Conservation (phyloP, 495 filamentous ascomycete genomes). For the Cenococcum geophilum region DNA sequence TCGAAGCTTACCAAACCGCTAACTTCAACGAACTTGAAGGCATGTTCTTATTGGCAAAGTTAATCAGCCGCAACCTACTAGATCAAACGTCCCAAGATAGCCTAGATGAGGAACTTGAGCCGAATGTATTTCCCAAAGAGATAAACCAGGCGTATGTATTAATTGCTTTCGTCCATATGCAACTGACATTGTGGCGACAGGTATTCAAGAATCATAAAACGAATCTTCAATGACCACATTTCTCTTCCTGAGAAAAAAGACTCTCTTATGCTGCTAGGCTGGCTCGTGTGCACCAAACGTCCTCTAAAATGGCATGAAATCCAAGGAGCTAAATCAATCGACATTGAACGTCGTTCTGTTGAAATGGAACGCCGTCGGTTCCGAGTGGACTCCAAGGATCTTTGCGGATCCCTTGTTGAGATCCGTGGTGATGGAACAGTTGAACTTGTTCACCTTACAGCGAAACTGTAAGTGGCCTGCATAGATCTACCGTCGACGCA, state of each 20-base stretch:
- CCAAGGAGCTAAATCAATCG: too few relatives aligned
- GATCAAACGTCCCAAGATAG: conserved; percentile 29
- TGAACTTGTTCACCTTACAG: conserved; percentile 14
- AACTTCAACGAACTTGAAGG: conserved; percentile 25
- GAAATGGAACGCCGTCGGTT: too few relatives aligned
- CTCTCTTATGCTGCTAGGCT: too few relatives aligned
- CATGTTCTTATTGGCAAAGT: conserved; percentile 45
- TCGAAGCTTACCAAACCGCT: too few relatives aligned
- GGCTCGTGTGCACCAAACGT: conserved; percentile 36
- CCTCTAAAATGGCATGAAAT: conserved; percentile 47
- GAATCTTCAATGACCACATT: too few relatives aligned
- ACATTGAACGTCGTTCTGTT: too few relatives aligned
- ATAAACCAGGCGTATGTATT: conserved; percentile 43
- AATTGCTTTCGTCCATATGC: too few relatives aligned
- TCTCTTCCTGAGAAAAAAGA: too few relatives aligned
- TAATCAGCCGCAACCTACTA: conserved; percentile 41
- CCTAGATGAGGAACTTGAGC: conserved; percentile 36
- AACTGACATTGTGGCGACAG: too few relatives aligned
- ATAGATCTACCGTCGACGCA: too few relatives aligned
- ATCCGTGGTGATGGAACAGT: not conserved
- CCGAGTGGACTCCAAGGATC: not conserved
- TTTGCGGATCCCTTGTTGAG: conserved; percentile 12
- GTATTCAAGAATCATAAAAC: too few relatives aligned
- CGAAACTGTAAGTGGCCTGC: conserved; percentile 15
- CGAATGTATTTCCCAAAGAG: conserved; percentile 32